These are phyloP conservation scores for Thelephora ganbajun DNA, from an alignment of 768 basidiomycete species.

Conservation along the genomic window DNA sequence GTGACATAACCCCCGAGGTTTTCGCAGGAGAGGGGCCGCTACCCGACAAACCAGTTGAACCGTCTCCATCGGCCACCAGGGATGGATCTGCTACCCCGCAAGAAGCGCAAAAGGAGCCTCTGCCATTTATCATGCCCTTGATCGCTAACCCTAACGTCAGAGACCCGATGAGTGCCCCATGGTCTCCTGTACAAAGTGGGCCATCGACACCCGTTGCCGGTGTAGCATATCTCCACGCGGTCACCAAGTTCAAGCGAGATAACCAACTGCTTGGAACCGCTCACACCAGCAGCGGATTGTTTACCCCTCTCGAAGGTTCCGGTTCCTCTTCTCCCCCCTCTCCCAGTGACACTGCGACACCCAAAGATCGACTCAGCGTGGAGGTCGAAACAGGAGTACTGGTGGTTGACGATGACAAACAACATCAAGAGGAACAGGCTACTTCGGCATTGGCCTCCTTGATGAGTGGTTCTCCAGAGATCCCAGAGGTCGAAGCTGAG, in stretches of 20 bases:
- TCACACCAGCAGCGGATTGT: conserved; percentile 19
- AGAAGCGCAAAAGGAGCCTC: no score
- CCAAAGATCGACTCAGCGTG: conserved; percentile 1
- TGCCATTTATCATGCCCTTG: conserved; percentile 23
- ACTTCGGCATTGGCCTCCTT: no score
- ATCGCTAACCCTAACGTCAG: conserved; percentile 25
- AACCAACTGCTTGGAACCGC: not conserved
- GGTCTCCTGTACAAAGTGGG: conserved; percentile 3
- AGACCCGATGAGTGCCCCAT: conserved; percentile 20
- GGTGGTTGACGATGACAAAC: not conserved
- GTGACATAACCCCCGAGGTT: no score
- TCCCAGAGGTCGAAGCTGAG: no score
- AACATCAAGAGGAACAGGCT: no score
- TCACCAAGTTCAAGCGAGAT: not conserved
- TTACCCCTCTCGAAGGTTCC: conserved; percentile 25
- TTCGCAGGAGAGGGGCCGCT: no score
- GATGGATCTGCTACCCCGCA: no score
- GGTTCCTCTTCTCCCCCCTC: conserved; percentile 23
- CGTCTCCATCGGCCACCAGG: no score
- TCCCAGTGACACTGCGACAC: conserved; percentile 1
- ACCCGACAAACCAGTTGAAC: no score
- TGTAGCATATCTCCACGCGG: not conserved
- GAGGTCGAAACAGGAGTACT: conserved; percentile 4
- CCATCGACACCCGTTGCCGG: not conserved
- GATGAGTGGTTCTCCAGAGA: no score